Evolutionary conservation across 2,329 filamentous ascomycete species (phyloP), one percentile per base, ranked within the genome.

Genomic region (Trichoderma koningiopsis): DNA sequence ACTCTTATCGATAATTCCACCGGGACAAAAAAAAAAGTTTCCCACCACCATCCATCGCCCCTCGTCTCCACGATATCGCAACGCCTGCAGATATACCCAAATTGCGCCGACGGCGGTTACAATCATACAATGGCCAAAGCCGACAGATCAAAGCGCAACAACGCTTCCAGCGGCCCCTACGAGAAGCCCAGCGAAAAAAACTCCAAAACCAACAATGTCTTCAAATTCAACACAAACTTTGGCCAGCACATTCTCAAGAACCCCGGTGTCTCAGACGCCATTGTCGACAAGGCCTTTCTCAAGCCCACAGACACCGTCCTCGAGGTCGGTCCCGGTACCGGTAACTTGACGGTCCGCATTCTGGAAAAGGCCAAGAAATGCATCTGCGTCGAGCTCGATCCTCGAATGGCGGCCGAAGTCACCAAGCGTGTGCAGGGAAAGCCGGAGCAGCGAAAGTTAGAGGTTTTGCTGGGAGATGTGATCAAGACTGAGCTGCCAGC

Each of bases 141-240:
- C 56, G 83, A 83, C 71, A 77, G 80, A n/a, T 76, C 79, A 68
- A 88, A 88, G 81, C 86, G 86, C 78, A 82, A 85, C 73, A 77
- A 80, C 77, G 81, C 81, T 70, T 79, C 82, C 68, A 77, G 78
- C 33, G 76, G 76, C 1, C 80, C 80, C 0, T 85, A 85, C 74
- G 82, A 85, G 29, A 79, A 82, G 67, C 78, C 79, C 19, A 71
- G 72, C 70, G 70, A 73, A 63, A 68, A 69, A 58, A 71, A 69
- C 68, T 66, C 73, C n/a, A 73, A 71, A 69, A 84, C 84, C 76
- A 94, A 97, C 83, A 94, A 92, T 75, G 93, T 97, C 81, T 98
- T 98, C 88, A 97, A 96, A 80, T 97, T 97, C 89, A 97, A 97
- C 84, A 96, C 92, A 75, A 85, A 95, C 79, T 88, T 96, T 73